Base-by-base conservation (phyloP, 148 eudicot species). In the Vaccinium macrocarpon region DNA sequence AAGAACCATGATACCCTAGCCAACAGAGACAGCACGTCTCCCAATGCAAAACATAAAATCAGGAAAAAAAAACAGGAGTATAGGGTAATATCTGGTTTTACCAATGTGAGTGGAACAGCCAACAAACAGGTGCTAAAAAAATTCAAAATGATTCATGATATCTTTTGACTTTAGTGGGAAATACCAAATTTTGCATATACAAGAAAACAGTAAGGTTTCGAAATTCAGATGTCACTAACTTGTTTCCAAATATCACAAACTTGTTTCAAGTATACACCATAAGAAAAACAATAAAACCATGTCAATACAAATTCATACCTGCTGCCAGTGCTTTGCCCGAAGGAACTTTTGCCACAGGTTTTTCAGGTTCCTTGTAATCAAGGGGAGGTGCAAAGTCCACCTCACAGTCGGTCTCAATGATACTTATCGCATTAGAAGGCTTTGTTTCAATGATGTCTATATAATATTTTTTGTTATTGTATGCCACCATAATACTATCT, bases 351-450 rank as follows among this genome's bases (percentile, higher is more conserved):
- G 83, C 80, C 10, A 81, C 89, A 80, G 94, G 95, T 84, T 53
- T 95, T 86, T 95, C 95, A 75, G 97, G 99, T 88, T 97, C 98
- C 82, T 93, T 92, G 83, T 93, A 97, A 91, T 95, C 98, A 86
- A 97, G 98, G 55, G 99, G 99, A 84, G 99, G 98, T 77, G 99
- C 99, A 86, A 97, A 95, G 87, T 97, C 99, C 81, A 97, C 98
- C 85, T 97, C 98, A 87, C 99, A 97, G 87, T 97, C 98, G 2
- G 97, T 96, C 89, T 96, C 99, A 79, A 96, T 96, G 48, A 96
- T 96, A 87, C 91, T 92, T 73, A 96, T 91, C 27, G 95, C 98
- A 87, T 92, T 25, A 42, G 98, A 79, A 75, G 98, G 98, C 89
- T 89, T 93, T 78, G 98, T 57, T 89, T 96, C 98, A 35, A 96